Percentiles rank a stretch among this genome's conserved stretches.
These are phyloP conservation scores for Suillus americanus DNA, from an alignment of 768 basidiomycete species.

Conservation along the genomic window DNA sequence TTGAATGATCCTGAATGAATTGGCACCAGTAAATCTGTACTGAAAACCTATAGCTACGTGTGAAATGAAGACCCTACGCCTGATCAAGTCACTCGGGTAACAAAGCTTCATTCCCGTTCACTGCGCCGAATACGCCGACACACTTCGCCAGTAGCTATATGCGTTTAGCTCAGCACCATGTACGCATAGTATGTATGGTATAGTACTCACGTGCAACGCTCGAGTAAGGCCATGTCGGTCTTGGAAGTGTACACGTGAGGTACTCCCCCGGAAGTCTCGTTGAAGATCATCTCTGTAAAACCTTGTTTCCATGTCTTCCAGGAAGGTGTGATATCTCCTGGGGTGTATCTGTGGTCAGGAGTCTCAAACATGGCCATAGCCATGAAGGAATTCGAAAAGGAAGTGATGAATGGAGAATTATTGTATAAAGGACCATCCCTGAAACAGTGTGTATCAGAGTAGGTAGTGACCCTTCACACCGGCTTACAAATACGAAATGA, in stretches of 20 bases:
- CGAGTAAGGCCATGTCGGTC: constrained; percentile 31
- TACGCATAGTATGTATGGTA: not conserved
- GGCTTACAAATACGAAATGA: constrained; percentile 32
- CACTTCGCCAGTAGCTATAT: not conserved
- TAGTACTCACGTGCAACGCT: constrained; percentile 36
- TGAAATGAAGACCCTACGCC: not conserved
- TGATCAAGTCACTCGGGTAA: not conserved
- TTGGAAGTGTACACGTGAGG: constrained; percentile 30
- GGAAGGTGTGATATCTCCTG: constrained; percentile 17
- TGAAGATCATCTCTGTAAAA: constrained; percentile 47
- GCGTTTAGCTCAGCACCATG: not conserved
- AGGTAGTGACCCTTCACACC: not conserved
- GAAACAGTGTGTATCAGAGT: not conserved
- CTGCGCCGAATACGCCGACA: not conserved
- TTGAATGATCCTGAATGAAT: not conserved
- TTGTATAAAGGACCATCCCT: constrained; percentile 20
- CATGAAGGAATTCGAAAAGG: constrained; percentile 30
- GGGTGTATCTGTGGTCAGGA: constrained; percentile 20
- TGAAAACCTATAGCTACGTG: not conserved
- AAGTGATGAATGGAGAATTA: constrained; percentile 24
- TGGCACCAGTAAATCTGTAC: not conserved
- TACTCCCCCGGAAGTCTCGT: constrained; percentile 23
- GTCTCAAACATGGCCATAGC: constrained; percentile 22
- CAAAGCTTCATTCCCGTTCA: not conserved
- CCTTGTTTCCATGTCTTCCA: constrained; percentile 20